Evolutionary conservation across 2,329 filamentous ascomycete species (phyloP).

Genomic region (Gnomoniopsis smithogilvyi): DNA sequence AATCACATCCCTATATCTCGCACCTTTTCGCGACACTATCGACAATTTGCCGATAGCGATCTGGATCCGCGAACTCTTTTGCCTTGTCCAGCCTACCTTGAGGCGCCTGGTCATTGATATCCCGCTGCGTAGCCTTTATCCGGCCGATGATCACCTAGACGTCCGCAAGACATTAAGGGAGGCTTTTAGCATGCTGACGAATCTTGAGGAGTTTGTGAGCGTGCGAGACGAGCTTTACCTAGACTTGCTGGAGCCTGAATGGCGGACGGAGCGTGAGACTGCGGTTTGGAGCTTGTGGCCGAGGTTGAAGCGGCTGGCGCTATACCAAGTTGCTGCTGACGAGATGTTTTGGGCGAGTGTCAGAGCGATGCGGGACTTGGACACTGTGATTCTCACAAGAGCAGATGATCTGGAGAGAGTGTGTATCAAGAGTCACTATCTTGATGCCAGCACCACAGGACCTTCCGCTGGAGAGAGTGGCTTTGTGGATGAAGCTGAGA

Average conservation of each 20-base stretch:
- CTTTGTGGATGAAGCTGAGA: neutral
- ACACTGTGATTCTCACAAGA: slow-evolving; percentile 40
- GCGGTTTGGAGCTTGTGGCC: slow-evolving; percentile 43
- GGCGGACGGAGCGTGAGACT: slow-evolving; percentile 23
- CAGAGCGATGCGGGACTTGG: slow-evolving; percentile 33
- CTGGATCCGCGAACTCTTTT: slow-evolving; percentile 41
- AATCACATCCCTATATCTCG: slow-evolving; percentile 39
- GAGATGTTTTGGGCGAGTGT: slow-evolving; percentile 36
- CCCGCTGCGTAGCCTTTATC: slow-evolving; percentile 41
- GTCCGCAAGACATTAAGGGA: slow-evolving; percentile 38
- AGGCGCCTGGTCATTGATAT: slow-evolving; percentile 45
- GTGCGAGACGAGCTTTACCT: slow-evolving; percentile 44
- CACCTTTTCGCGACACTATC: slow-evolving; percentile 33
- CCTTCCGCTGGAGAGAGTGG: neutral
- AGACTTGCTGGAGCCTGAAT: slow-evolving; percentile 22
- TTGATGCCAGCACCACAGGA: slow-evolving; percentile 25
- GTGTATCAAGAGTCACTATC: slow-evolving; percentile 41
- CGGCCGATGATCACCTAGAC: slow-evolving; percentile 38
- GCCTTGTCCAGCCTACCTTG: slow-evolving; percentile 36
- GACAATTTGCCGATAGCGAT: slow-evolving; percentile 37
- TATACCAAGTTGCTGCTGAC: slow-evolving; percentile 39
- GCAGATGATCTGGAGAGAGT: slow-evolving; percentile 29
- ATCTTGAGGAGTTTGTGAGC: slow-evolving; percentile 46
- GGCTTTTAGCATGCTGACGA: slow-evolving; percentile 40
- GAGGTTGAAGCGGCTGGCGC: slow-evolving; percentile 36